These are phyloP conservation scores for Colletotrichum spaethianum DNA, from an alignment of 2,329 filamentous ascomycete species.

Conservation along the genomic window DNA sequence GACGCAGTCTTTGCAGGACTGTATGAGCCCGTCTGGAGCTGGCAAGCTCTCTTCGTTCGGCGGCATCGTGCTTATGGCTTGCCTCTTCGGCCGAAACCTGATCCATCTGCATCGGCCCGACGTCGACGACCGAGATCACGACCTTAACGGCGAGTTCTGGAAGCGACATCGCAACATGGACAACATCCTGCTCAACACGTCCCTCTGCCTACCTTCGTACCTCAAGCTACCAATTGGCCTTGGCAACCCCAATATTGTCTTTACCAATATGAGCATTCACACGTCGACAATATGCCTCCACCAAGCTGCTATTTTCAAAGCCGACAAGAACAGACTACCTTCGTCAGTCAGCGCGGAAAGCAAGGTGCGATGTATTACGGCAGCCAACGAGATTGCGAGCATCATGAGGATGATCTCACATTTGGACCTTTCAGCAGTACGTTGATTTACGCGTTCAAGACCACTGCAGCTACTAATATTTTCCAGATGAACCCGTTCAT, in stretches of 20 bases:
- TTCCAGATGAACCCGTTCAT: slow-evolving; percentile 93
- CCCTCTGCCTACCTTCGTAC: slow-evolving; percentile 83
- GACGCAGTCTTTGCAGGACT: slow-evolving; percentile 78
- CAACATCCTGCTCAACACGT: slow-evolving; percentile 89
- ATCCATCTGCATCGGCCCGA: slow-evolving; percentile 92
- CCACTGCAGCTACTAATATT: slow-evolving; percentile 43
- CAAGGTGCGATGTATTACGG: slow-evolving; percentile 92
- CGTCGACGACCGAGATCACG: slow-evolving; percentile 83
- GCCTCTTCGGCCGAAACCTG: slow-evolving; percentile 90
- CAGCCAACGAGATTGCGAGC: slow-evolving; percentile 92
- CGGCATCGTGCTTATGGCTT: slow-evolving; percentile 87
- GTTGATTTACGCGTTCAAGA: slow-evolving; percentile 48
- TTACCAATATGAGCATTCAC: slow-evolving; percentile 97
- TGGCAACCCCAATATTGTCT: slow-evolving; percentile 86
- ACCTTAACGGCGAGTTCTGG: slow-evolving; percentile 96
- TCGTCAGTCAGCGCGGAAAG: slow-evolving; percentile 86
- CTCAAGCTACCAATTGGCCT: slow-evolving; percentile 85
- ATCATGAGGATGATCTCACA: slow-evolving; percentile 97
- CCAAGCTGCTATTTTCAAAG: slow-evolving; percentile 97
- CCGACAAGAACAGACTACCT: slow-evolving; percentile 87
- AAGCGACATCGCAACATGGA: slow-evolving; percentile 92
- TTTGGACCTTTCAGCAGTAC: slow-evolving; percentile 85
- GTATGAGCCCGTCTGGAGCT: slow-evolving; percentile 79
- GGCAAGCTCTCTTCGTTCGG: slow-evolving; percentile 83
- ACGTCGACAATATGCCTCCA: slow-evolving; percentile 98